Conservation (phyloP, 768 basidiomycete species). For the Leccinum imitatum region DNA sequence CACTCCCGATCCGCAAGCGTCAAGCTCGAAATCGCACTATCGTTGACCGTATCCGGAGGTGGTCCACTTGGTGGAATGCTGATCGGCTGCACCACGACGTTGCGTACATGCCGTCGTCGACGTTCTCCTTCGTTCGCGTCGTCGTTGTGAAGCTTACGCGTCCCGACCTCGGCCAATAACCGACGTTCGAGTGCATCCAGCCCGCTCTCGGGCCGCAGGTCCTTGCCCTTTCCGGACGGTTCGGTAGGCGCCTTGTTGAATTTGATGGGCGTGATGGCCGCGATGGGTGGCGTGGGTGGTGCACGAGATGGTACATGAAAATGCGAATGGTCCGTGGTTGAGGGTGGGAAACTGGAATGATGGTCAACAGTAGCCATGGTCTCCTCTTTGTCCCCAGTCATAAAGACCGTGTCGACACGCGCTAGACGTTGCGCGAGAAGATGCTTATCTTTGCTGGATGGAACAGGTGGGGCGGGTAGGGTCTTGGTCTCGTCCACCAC, state of each 20-base stretch:
- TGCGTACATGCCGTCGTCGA: conserved; percentile 35
- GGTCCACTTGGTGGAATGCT: conserved; percentile 34
- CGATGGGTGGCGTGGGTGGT: conserved; percentile 54
- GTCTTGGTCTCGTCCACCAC: conserved; percentile 50
- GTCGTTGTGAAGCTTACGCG: conserved; percentile 42
- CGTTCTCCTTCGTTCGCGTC: neutral
- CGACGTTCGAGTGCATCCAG: conserved; percentile 72
- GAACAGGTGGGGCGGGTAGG: conserved; percentile 57
- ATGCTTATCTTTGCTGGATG: conserved; percentile 39
- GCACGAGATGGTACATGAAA: conserved; percentile 14
- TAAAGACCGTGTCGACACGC: conserved; percentile 35
- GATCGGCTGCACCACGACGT: conserved; percentile 40
- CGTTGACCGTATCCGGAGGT: conserved; percentile 33
- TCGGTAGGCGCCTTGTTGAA: conserved; percentile 36
- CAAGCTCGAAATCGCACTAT: conserved; percentile 49
- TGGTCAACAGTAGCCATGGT: conserved; percentile 4
- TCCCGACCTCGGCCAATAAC: conserved; percentile 71
- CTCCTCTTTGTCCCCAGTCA: conserved; percentile 1
- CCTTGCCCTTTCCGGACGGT: conserved; percentile 22
- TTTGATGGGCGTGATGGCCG: conserved; percentile 39
- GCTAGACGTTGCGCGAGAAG: conserved; percentile 13
- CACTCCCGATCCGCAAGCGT: conserved; percentile 37
- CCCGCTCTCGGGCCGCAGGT: conserved; percentile 45
- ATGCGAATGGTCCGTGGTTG: conserved; percentile 11
- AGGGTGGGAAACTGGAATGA: conserved; percentile 12